Conservation (phyloP, 768 basidiomycete genomes). For the Tricholoma sp. region DNA sequence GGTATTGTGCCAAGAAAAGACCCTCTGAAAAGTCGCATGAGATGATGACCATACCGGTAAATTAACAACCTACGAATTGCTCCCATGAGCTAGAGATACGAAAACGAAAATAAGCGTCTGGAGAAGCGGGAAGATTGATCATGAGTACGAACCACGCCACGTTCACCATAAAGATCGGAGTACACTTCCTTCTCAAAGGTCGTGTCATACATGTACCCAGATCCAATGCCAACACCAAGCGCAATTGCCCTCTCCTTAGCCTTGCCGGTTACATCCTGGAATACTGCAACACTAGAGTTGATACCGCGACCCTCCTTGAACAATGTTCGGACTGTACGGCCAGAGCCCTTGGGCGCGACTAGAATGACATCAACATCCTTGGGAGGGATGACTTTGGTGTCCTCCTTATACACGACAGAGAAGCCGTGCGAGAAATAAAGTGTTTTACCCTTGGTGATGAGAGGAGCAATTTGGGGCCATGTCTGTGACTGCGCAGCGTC, state of each 20-base stretch:
- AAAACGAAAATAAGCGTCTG: conserved; percentile 8
- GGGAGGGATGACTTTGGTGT: conserved; percentile 91
- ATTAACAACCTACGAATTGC: conserved; percentile 68
- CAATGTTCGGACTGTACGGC: conserved; percentile 96
- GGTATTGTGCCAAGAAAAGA: conserved; percentile 98
- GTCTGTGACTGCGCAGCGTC: conserved; percentile 99
- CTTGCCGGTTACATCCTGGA: conserved; percentile 97
- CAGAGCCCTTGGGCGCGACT: conserved; percentile 98
- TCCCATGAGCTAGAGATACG: conserved; percentile 75
- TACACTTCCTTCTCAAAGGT: conserved; percentile 99
- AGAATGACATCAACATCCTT: conserved; percentile 97
- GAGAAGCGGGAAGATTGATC: neutral
- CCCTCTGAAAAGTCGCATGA: conserved; percentile 56
- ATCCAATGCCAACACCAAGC: conserved; percentile 89
- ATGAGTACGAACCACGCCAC: conserved; percentile 81
- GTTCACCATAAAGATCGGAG: conserved; percentile 99
- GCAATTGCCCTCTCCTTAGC: conserved; percentile 97
- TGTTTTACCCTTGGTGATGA: conserved; percentile 99
- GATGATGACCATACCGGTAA: neutral
- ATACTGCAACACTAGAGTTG: conserved; percentile 92
- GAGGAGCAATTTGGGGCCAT: conserved; percentile 83
- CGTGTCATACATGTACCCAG: conserved; percentile 98
- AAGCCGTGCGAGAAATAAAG: conserved; percentile 99
- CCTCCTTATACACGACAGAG: conserved; percentile 97
- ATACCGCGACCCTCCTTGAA: conserved; percentile 99